A percentile compares a stretch with the other conserved stretches of the same genome.
Evolutionary conservation across 2,329 filamentous ascomycete genomes (phyloP).

Genomic region (Colletotrichum tropicale): DNA sequence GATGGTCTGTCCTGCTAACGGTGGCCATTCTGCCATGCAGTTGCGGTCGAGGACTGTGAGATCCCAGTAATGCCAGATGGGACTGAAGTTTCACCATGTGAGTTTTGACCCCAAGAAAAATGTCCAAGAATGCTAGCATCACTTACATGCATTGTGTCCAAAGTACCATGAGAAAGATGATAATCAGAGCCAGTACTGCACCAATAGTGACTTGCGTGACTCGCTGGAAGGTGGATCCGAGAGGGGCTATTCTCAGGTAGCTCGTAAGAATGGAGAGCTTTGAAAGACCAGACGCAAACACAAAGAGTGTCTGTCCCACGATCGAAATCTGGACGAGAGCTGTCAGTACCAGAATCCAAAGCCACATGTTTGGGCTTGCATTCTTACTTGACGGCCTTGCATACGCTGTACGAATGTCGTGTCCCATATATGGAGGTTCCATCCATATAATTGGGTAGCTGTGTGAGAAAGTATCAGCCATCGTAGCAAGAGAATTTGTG

Average conservation of each 20-base stretch:
- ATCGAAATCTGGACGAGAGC: slow-evolving; percentile 38
- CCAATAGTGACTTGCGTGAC: slow-evolving; percentile 30
- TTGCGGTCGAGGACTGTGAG: slow-evolving; percentile 16
- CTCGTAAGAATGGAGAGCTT: slow-evolving; percentile 45
- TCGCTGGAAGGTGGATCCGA: slow-evolving; percentile 34
- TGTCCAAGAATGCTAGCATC: too few relatives aligned
- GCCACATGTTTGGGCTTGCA: accelerated
- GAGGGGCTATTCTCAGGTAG: slow-evolving; percentile 42
- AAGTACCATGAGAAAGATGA: slow-evolving; percentile 37
- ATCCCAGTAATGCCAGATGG: slow-evolving; percentile 32
- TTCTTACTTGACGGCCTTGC: slow-evolving; percentile 25
- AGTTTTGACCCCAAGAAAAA: not conserved
- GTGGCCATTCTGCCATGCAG: slow-evolving; percentile 33
- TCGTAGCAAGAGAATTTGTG: not conserved
- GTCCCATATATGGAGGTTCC: slow-evolving; percentile 44
- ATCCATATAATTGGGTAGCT: slow-evolving; percentile 38
- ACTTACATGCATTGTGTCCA: slow-evolving; percentile 41
- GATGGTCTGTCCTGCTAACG: slow-evolving; percentile 33
- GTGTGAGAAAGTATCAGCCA: accelerated
- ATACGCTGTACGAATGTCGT: slow-evolving; percentile 28
- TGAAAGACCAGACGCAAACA: slow-evolving; percentile 39
- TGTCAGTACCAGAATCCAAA: not conserved
- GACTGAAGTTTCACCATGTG: not conserved
- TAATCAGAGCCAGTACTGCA: slow-evolving; percentile 30
- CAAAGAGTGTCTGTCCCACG: slow-evolving; percentile 42